Base-by-base conservation (phyloP, 2,329 filamentous ascomycete genomes). In the Talaromyces sp. region DNA sequence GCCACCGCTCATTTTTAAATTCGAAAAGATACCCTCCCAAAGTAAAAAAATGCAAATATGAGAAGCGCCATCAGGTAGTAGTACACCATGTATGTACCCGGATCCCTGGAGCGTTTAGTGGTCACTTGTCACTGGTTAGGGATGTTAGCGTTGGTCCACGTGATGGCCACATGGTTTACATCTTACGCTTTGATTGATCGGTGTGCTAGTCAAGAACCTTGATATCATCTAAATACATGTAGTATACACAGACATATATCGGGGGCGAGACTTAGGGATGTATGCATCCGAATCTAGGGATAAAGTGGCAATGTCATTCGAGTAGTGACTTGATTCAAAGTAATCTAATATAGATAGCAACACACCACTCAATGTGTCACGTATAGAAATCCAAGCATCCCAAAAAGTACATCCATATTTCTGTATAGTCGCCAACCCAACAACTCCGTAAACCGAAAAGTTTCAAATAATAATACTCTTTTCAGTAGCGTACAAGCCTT, bases 401-500 rank as follows among this genome's bases (percentile, higher is more conserved):
- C 31, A 19, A 22, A 52, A 35, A 13, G 4, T n/a, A 54, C 10
- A 13, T 11, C 33, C 33, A 11, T 37, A 13, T 37, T 8, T 24
- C 31, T 22, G 48, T 52, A 52, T 33, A 10, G 27, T 33, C 27
- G 50, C 50, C 31, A 35, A 43, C 5, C 37, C 56, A 8, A 19
- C 39, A 59, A 45, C 35, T n/a, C 39, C 56, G 19, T 16, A 10
- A 58, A 24, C 19, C 22, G 13, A 31, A 43, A 11, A 47, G 35
- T 11, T 31, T 63, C 24, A 63, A 24, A 63, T 63, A 9, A 77
- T 65, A n/a, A 80, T 74, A 31, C 74, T 72, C 56, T 74, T 75
- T 52, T 79, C 77, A 9, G 72, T 69, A 33, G 71, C 67, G 63
- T 78, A 79, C 1, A 78, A 67, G 45, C 78, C 77, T 58, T 70